Conservation (phyloP, 208 protist genomes). For the Herpetomonas tarakana region DNA sequence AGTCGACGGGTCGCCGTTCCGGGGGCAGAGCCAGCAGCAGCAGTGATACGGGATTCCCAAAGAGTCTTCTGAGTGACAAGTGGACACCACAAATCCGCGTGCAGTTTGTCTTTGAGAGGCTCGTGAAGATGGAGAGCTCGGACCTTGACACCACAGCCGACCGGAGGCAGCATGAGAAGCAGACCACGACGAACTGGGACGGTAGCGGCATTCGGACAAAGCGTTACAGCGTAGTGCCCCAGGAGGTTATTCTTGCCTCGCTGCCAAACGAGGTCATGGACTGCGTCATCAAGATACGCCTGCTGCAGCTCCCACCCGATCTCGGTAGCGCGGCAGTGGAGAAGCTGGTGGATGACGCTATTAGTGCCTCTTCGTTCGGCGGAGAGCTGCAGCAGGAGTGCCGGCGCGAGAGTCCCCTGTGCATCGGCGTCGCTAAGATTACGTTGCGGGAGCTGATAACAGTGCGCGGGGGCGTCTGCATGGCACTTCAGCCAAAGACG, state of each 20-base stretch:
- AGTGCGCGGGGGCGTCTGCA: conserved; percentile 52
- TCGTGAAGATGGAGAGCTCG: conserved; percentile 64
- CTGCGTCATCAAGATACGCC: conserved; percentile 72
- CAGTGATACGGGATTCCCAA: background rate
- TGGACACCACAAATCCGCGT: conserved; percentile 38
- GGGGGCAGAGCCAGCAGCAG: background rate
- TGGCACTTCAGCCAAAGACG: conserved; percentile 71
- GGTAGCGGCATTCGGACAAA: conserved; percentile 65
- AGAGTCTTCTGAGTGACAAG: background rate
- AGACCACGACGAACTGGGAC: conserved; percentile 51
- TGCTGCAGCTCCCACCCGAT: conserved; percentile 68
- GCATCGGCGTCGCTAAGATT: conserved; percentile 82
- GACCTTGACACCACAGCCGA: conserved; percentile 25
- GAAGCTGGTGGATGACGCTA: background rate
- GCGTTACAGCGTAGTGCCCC: conserved; percentile 31
- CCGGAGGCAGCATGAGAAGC: conserved; percentile 48
- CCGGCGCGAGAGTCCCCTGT: conserved; percentile 46
- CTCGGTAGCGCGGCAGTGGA: background rate
- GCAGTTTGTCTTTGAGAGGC: conserved; percentile 70
- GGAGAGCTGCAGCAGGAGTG: conserved; percentile 11
- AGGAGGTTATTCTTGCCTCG: conserved; percentile 62
- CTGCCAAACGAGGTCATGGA: conserved; percentile 52
- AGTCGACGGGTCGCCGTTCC: too few species aligned
- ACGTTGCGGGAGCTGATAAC: conserved; percentile 61
- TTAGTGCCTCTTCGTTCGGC: conserved; percentile 7